Percentiles rank a stretch among this genome's conserved stretches.
Conservation (phyloP, 2,329 filamentous ascomycete genomes). For the Fusarium sp. region DNA sequence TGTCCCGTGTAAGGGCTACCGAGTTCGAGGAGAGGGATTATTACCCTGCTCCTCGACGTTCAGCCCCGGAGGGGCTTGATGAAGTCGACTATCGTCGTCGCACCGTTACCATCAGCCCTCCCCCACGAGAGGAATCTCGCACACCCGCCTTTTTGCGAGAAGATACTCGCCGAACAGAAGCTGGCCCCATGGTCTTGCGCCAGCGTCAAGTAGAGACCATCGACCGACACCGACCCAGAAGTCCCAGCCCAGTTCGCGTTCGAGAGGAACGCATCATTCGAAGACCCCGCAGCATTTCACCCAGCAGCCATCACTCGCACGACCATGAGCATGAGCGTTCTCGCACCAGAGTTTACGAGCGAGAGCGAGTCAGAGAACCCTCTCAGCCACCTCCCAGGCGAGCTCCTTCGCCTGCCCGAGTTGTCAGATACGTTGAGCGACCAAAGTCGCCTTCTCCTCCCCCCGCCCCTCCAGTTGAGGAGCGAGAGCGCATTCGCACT, state of each 20-base stretch:
- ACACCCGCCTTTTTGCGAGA: constrained; percentile 64
- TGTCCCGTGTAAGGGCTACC: constrained; percentile 46
- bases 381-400: constrained; percentile 52
- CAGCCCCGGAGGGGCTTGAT: constrained; percentile 47
- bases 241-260: constrained; percentile 55
- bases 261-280: constrained; percentile 57
- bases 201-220: constrained; percentile 65
- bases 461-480: constrained; percentile 35
- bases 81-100: constrained; percentile 50
- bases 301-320: constrained; percentile 44
- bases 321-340: constrained; percentile 54
- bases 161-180: constrained; percentile 58
- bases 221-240: constrained; percentile 60
- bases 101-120: constrained; percentile 54
- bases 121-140: constrained; percentile 58
- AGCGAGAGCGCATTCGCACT: constrained; percentile 59
- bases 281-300: constrained; percentile 57
- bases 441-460: constrained; percentile 50
- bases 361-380: constrained; percentile 50
- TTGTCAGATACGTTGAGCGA: constrained; percentile 56
- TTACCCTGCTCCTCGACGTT: constrained; percentile 52
- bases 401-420: constrained; percentile 51
- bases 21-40: constrained; percentile 61
- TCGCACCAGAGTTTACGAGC: constrained; percentile 40
- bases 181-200: constrained; percentile 64